A percentile compares a stretch with the other conserved stretches of the same genome.
These are phyloP conservation scores for Bruguiera parviflora DNA, from an alignment of 345 rosid species.

Conservation along the genomic window DNA sequence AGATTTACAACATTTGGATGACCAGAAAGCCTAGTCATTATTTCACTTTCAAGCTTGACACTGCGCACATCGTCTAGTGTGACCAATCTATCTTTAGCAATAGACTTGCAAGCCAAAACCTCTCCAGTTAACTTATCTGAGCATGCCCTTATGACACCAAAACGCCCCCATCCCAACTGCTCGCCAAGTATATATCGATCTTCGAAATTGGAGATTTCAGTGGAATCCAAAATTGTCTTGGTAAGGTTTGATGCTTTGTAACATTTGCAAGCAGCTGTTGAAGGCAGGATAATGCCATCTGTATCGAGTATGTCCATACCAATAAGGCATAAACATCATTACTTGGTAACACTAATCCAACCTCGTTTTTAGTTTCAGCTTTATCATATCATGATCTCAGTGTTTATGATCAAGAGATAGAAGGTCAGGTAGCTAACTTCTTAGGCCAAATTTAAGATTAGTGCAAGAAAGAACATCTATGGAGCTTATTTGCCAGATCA, in stretches of 20 bases:
- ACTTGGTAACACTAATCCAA: slow-evolving; percentile 13
- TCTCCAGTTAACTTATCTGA: slow-evolving; percentile 51
- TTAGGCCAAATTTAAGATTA: background rate
- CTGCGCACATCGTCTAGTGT: slow-evolving; percentile 45
- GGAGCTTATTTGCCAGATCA: slow-evolving; percentile 2
- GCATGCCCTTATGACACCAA: slow-evolving; percentile 73
- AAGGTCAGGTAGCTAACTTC: background rate
- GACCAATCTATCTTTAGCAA: slow-evolving; percentile 53
- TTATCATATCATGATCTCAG: slow-evolving; percentile 15
- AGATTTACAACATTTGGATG: slow-evolving; percentile 64
- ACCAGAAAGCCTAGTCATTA: slow-evolving; percentile 54
- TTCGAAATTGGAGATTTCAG: slow-evolving; percentile 50
- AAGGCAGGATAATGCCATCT: slow-evolving; percentile 26
- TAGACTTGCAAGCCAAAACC: slow-evolving; percentile 62
- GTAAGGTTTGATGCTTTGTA: slow-evolving; percentile 46
- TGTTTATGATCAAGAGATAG: slow-evolving; percentile 6
- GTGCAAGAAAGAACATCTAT: background rate
- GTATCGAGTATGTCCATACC: slow-evolving; percentile 49
- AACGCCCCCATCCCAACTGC: slow-evolving; percentile 80
- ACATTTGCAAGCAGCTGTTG: slow-evolving; percentile 34
- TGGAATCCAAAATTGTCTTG: slow-evolving; percentile 49
- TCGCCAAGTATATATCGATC: slow-evolving; percentile 62
- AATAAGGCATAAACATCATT: slow-evolving; percentile 18
- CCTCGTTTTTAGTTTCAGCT: slow-evolving; percentile 12
- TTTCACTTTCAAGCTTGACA: slow-evolving; percentile 59